Conservation (phyloP, 2,329 filamentous ascomycete genomes). For the Cladophialophora immunda region DNA sequence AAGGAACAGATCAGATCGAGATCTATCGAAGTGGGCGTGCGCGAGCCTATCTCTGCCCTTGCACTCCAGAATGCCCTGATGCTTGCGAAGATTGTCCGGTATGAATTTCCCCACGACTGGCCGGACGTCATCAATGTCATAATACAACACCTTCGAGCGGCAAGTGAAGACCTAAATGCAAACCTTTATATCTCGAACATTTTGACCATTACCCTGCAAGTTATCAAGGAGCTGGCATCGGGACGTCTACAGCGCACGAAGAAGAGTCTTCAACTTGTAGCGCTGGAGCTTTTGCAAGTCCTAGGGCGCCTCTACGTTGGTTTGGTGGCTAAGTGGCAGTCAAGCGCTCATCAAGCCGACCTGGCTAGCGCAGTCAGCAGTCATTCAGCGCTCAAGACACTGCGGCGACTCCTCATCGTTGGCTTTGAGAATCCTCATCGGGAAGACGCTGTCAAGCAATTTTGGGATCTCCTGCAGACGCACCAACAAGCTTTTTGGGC, state of each 20-base stretch:
- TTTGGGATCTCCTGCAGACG: slow-evolving; percentile 80
- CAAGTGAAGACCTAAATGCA: slow-evolving; percentile 25
- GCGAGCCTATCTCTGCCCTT: slow-evolving; percentile 77
- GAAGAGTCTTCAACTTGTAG: slow-evolving; percentile 76
- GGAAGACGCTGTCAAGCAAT: slow-evolving; percentile 76
- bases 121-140: slow-evolving; percentile 51
- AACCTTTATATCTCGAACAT: slow-evolving; percentile 37
- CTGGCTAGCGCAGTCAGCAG: slow-evolving; percentile 73
- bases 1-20: slow-evolving; percentile 78
- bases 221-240: slow-evolving; percentile 89
- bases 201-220: slow-evolving; percentile 68
- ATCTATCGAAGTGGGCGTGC: slow-evolving; percentile 77
- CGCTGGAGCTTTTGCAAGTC: slow-evolving; percentile 84
- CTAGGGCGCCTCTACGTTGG: slow-evolving; percentile 80
- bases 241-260: slow-evolving; percentile 79
- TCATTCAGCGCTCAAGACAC: slow-evolving; percentile 71
- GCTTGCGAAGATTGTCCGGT: slow-evolving; percentile 84
- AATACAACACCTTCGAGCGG: slow-evolving; percentile 47
- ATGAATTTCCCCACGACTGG: slow-evolving; percentile 92
- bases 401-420: slow-evolving; percentile 79
- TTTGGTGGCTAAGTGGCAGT: slow-evolving; percentile 67
- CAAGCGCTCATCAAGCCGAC: slow-evolving; percentile 62
- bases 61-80: slow-evolving; percentile 89
- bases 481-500: slow-evolving; percentile 81
- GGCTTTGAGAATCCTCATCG: slow-evolving; percentile 86